Base-by-base conservation (phyloP, 2,329 filamentous ascomycete species). In the Endoconidiophora polonica region DNA sequence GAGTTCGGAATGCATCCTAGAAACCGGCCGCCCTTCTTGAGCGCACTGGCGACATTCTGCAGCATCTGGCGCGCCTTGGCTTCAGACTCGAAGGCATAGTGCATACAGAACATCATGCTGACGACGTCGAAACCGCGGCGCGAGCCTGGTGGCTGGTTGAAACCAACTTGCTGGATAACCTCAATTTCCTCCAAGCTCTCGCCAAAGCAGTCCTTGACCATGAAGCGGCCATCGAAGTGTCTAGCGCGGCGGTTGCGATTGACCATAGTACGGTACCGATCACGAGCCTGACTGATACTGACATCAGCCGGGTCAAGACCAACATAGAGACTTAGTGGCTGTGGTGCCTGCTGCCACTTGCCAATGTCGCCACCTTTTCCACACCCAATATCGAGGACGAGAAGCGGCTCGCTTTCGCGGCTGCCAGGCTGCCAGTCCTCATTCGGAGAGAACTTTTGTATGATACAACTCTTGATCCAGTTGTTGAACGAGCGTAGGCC, bases 81-180 rank as follows among this genome's bases (percentile, higher is more conserved):
- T 63, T 98, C 90, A 48, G 73, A 86, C 68, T 96, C 91, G 58
- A 96, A 98, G 4, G 91, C 88, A 63, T 98, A 98, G 67, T 98
- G 91, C 79, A 98, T 91, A 59, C 87, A 93, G 65, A 98, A 98
- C 91, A 98, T 98, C 77, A 94, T 94, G 61, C 83, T 87, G 55
- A 98, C 90, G 40, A 96, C 84, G 62, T 98, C 91, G 58, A 96
- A 98, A 3, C 90, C 88, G 50, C 82, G 82, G 48, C 77, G 77
- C 54, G 79, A 64, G 42, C 49, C 48, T 69, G 84, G 58, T 68
- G 80, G 81, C 0, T 75, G 70, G 59, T 94, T 85, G 58, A 94
- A 94, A 20, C 91, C 91, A 26, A 98, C 86, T 51, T 94, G 77
- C 45, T 76, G 76, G 46, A 98, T 73, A 56, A 95, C 82, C 12